These are phyloP conservation scores for Scheffersomyces amazonensis DNA, from an alignment of 805 yeast species.

Conservation along the genomic window DNA sequence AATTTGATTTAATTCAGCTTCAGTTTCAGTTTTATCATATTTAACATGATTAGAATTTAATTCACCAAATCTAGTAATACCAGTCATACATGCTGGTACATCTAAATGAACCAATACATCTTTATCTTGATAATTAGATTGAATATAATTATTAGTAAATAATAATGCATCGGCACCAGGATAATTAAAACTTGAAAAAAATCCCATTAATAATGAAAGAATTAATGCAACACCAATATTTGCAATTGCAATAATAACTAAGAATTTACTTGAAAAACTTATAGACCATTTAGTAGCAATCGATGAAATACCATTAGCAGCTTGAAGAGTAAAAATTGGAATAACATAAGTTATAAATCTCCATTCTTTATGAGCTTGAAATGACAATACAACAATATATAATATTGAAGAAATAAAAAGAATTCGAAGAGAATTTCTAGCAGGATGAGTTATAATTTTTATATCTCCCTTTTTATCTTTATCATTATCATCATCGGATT, in stretches of 20 bases:
- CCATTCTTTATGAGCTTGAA: constrained; percentile 94
- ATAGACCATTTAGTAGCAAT: constrained; percentile 15
- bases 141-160: constrained; percentile 45
- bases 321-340: constrained; percentile 65
- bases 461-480: constrained; percentile 18
- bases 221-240: constrained; percentile 27
- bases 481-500: constrained; percentile 1
- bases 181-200: constrained; percentile 71
- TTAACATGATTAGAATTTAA: constrained; percentile 29
- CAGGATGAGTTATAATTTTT: constrained; percentile 22
- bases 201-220: constrained; percentile 51
- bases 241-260: constrained; percentile 22
- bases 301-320: constrained; percentile 56
- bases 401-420: constrained; percentile 49
- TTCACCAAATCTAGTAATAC: constrained; percentile 75
- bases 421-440: constrained; percentile 38
- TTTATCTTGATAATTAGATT: constrained; percentile 11
- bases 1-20: constrained; percentile 22
- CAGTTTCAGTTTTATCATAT: constrained; percentile 80
- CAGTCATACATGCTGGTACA: constrained; percentile 83
- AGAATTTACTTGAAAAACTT: constrained; percentile 22
- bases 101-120: constrained; percentile 62
- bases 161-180: constrained; percentile 83
- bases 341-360: constrained; percentile 76
- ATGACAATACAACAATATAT: constrained; percentile 64